Percentiles rank a stretch among this genome's conserved stretches.
Evolutionary conservation across 352 stramenopile species (phyloP).

Genomic region (Pythium apleroticum): DNA sequence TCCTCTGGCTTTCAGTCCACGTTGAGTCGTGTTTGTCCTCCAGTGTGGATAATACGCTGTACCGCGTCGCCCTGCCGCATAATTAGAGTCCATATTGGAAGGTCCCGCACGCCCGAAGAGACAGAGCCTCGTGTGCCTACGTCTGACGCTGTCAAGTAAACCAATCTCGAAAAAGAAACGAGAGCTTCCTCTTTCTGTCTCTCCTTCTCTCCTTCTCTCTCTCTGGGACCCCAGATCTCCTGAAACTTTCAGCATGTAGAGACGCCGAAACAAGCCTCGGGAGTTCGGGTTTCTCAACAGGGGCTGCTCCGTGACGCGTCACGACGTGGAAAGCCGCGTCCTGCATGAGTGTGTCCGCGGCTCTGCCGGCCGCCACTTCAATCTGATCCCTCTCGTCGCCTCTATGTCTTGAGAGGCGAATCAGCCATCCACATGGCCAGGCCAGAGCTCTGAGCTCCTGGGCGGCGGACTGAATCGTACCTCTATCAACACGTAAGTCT

Average conservation of each 20-base stretch:
- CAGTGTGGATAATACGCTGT: neutral
- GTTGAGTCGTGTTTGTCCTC: neutral
- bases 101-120: neutral
- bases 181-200: too few relatives aligned
- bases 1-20: neutral
- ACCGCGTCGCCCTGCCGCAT: too few relatives aligned
- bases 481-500: neutral
- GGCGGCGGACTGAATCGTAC: neutral
- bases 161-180: too few relatives aligned
- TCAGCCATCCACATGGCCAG: constrained; percentile 2
- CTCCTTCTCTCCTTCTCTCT: too few relatives aligned
- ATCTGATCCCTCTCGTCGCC: constrained; percentile 1
- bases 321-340: neutral
- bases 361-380: neutral
- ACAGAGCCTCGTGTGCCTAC: too few relatives aligned
- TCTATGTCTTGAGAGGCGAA: neutral
- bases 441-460: neutral
- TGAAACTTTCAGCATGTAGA: too few relatives aligned
- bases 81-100: neutral
- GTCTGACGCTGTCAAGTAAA: too few relatives aligned
- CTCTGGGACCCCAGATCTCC: too few relatives aligned
- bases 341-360: neutral
- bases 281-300: too few relatives aligned
- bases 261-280: too few relatives aligned
- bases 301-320: neutral